These are phyloP conservation scores for Irpex sp. DNA, from an alignment of 1,284 basidiomycete species.

Conservation along the genomic window DNA sequence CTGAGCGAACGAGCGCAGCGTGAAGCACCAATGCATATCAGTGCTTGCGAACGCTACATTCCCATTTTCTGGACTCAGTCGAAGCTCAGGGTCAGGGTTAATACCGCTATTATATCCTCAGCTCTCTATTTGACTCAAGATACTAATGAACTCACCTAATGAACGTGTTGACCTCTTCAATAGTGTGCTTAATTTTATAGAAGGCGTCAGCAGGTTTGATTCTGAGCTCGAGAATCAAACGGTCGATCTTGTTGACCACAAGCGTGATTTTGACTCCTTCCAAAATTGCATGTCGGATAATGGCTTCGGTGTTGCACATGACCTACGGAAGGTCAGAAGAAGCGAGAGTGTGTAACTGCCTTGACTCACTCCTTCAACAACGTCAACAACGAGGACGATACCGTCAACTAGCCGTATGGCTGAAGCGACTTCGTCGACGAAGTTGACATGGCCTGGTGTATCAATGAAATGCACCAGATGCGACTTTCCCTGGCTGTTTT, in stretches of 20 bases:
- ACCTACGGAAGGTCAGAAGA: conserved; percentile 43
- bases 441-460: conserved; percentile 98
- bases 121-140: not conserved
- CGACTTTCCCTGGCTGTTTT: conserved; percentile 89
- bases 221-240: conserved; percentile 93
- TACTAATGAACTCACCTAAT: conserved; percentile 60
- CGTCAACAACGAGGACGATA: conserved; percentile 91
- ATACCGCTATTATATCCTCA: conserved; percentile 58
- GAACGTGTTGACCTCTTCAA: conserved; percentile 96
- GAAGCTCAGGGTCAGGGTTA: conserved; percentile 82
- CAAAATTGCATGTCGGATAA: conserved; percentile 85
- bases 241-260: conserved; percentile 97
- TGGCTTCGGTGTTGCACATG: conserved; percentile 86
- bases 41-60: conserved; percentile 98
- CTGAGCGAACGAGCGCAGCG: conserved; percentile 89
- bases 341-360: not conserved
- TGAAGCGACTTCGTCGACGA: conserved; percentile 93
- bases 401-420: conserved; percentile 91
- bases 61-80: conserved; percentile 90
- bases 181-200: conserved; percentile 98
- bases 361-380: conserved; percentile 83
- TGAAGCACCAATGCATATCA: conserved; percentile 98
- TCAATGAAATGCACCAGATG: conserved; percentile 93
- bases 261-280: conserved; percentile 90
- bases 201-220: conserved; percentile 96